These are phyloP conservation scores for Wolfiporia cocos DNA, from an alignment of 1,284 basidiomycete genomes.

Conservation along the genomic window DNA sequence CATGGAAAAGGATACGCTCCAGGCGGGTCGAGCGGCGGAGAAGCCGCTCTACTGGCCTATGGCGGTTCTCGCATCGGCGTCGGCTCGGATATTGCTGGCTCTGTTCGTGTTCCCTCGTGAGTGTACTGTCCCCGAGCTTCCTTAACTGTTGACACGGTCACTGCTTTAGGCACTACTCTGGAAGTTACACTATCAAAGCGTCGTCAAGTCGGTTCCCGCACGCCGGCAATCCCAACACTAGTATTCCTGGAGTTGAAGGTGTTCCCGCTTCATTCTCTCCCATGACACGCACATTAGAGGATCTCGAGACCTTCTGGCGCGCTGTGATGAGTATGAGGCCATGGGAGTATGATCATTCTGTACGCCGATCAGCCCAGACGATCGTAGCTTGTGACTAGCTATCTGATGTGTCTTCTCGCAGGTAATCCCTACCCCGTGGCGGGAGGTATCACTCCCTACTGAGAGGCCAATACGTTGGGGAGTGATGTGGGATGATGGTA, in stretches of 20 bases:
- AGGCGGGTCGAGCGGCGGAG: conserved; percentile 70
- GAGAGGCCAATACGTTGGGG: conserved; percentile 41
- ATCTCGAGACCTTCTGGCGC: conserved; percentile 26
- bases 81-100: conserved; percentile 70
- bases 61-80: conserved; percentile 71
- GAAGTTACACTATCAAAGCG: conserved; percentile 28
- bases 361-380: conserved; percentile 26
- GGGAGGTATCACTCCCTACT: conserved; percentile 36
- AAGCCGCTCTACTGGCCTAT: conserved; percentile 61
- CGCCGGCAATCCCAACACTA: conserved; percentile 36
- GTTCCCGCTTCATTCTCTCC: conserved; percentile 26
- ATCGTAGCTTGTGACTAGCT: too few species aligned
- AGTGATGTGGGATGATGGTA: conserved; percentile 51
- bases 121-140: conserved; percentile 44
- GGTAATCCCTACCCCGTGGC: conserved; percentile 54
- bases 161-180: conserved; percentile 25
- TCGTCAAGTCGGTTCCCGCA: conserved; percentile 42
- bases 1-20: conserved; percentile 50
- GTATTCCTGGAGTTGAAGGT: conserved; percentile 50
- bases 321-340: conserved; percentile 50
- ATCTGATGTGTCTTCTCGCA: too few species aligned
- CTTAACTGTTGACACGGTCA: conserved; percentile 26
- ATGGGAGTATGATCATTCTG: conserved; percentile 57
- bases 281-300: conserved; percentile 26
- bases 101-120: conserved; percentile 68